Percentiles rank a stretch among this genome's conserved stretches.
Evolutionary conservation across 768 basidiomycete genomes (phyloP).

Genomic region (Imleria badia): DNA sequence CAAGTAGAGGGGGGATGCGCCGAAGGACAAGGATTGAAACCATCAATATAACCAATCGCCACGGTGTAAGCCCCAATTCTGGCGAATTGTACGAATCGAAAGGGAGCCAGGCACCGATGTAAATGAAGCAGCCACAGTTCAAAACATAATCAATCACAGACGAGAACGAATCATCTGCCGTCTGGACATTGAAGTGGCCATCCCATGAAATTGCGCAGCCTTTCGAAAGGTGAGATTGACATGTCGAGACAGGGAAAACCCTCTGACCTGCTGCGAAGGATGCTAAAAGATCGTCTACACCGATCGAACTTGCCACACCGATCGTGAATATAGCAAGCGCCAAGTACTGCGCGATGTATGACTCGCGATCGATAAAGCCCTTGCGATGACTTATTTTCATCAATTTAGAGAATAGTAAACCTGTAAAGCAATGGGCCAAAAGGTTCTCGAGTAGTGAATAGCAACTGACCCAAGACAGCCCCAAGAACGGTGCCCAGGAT

Average conservation of each 20-base stretch:
- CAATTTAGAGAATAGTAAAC: conserved; percentile 64
- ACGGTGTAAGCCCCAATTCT: conserved; percentile 61
- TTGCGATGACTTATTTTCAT: conserved; percentile 68
- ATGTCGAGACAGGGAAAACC: not conserved
- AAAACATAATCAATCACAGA: conserved; percentile 88
- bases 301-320: conserved; percentile 78
- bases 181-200: conserved; percentile 75
- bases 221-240: conserved; percentile 23
- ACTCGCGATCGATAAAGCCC: conserved; percentile 75
- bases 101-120: conserved; percentile 86
- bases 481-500: conserved; percentile 73
- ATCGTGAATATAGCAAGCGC: conserved; percentile 70
- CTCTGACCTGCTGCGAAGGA: conserved; percentile 75
- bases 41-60: conserved; percentile 69
- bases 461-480: conserved; percentile 44
- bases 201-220: conserved; percentile 94
- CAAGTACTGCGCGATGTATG: conserved; percentile 83
- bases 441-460: not conserved
- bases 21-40: conserved; percentile 70
- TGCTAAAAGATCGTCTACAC: conserved; percentile 86
- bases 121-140: conserved; percentile 79
- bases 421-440: conserved; percentile 34
- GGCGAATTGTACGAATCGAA: conserved; percentile 57
- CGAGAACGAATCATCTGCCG: conserved; percentile 83
- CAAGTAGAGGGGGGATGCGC: conserved; percentile 75